phyloP scores from a whole-genome alignment of 1,284 basidiomycete genomes.

The Puccinia coronata region DNA sequence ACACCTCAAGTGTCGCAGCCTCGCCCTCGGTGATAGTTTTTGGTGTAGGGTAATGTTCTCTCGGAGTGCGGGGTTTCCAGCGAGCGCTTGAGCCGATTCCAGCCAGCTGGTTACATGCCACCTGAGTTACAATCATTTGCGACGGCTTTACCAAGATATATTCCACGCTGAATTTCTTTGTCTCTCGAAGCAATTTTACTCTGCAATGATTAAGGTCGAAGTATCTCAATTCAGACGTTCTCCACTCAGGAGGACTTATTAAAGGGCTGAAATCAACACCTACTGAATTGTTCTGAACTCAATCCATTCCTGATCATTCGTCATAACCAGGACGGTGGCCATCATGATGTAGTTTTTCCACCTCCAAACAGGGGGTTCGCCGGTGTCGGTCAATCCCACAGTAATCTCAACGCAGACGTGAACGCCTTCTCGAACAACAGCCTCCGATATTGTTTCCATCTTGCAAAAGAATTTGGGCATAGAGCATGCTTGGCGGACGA shows the following conservation, averaged over 20 bases:
- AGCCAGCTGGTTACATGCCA: constrained; percentile 45
- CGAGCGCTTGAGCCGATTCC: constrained; percentile 39
- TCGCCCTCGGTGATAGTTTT: constrained; percentile 37
- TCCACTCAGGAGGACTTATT: background rate
- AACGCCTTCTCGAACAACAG: constrained; percentile 30
- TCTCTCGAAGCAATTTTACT: constrained; percentile 37
- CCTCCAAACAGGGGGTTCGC: constrained; percentile 19
- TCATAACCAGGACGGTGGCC: constrained; percentile 47
- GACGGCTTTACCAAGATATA: constrained; percentile 48
- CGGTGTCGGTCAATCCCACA: constrained; percentile 35
- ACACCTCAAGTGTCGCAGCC: constrained; percentile 27
- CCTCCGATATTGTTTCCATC: constrained; percentile 39
- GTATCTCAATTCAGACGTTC: background rate
- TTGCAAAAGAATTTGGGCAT: constrained; percentile 45
- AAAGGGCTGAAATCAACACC: too few relatives aligned
- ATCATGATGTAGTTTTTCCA: constrained; percentile 43
- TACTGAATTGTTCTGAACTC: constrained; percentile 49
- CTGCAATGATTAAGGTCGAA: background rate
- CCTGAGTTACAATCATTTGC: constrained; percentile 26
- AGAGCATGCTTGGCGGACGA: constrained; percentile 40
- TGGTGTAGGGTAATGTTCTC: constrained; percentile 47
- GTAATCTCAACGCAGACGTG: constrained; percentile 42
- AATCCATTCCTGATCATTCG: constrained; percentile 48
- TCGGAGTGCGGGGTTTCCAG: constrained; percentile 33
- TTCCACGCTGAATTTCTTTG: constrained; percentile 43